These are phyloP conservation scores for Garcia nutans DNA, from an alignment of 345 rosid genomes.

Conservation along the genomic window DNA sequence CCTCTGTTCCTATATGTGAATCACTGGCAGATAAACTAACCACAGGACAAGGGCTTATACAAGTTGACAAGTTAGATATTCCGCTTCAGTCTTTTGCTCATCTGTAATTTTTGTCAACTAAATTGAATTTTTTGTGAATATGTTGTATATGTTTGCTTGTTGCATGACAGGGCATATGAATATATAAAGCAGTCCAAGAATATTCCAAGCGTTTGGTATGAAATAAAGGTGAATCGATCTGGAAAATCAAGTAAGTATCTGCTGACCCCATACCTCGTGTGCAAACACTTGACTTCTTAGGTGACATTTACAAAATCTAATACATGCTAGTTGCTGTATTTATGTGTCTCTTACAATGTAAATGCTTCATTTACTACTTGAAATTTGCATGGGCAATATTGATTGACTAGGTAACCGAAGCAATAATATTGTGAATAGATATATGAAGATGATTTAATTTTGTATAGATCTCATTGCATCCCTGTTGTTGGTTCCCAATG, in stretches of 20 bases:
- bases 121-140: slow-evolving; percentile 19
- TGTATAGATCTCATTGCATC: neutral
- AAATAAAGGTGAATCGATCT: slow-evolving; percentile 66
- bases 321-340: neutral
- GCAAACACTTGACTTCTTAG: neutral
- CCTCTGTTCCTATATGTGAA: slow-evolving; percentile 66
- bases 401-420: neutral
- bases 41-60: slow-evolving; percentile 95
- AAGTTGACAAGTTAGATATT: slow-evolving; percentile 81
- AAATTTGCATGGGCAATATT: neutral
- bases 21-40: slow-evolving; percentile 81
- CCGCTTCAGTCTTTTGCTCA: slow-evolving; percentile 10
- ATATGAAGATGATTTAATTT: neutral
- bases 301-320: neutral
- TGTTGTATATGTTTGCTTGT: slow-evolving; percentile 26
- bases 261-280: neutral
- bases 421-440: neutral
- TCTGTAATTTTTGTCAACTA: neutral
- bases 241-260: slow-evolving; percentile 75
- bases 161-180: slow-evolving; percentile 70
- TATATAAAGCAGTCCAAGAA: slow-evolving; percentile 56
- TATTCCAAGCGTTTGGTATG: slow-evolving; percentile 64
- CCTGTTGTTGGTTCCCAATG: neutral
- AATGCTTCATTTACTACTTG: neutral
- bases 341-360: neutral